Evolutionary conservation across 2,329 filamentous ascomycete species (phyloP), one percentile per base, ranked within the genome.

Genomic region (Aspergillus calidoustus): DNA sequence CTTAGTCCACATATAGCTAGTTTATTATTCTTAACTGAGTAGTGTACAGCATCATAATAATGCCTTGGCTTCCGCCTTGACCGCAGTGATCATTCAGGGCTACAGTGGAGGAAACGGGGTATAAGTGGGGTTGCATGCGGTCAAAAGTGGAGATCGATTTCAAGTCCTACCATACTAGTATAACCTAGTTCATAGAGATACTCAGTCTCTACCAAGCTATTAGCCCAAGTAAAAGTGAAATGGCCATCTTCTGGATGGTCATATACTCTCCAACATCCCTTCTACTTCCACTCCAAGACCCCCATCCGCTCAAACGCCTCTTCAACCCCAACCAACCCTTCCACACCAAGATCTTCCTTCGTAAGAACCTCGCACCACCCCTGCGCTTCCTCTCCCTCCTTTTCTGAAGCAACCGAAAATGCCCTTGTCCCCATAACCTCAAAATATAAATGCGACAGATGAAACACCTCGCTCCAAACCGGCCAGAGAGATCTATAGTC

Each of bases 401-500:
- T 4, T 3, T 5, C 11, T 2, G 34, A 15, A 13, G 19, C 15
- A 34, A 17, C 25, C 3, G 44, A 22, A 56, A 56, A 56, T 3
- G 63, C 19, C 25, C 2, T 51, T 7, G 25, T 53, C n/a, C 34
- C 53, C 7, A 25, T 31, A 7, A 51, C 22, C 46, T 60, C 44
- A 3, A 55, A 48, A 46, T 60, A 60, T 6, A 23, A 22, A 15
- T 50, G 13, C 9, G 46, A 46, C 2, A 60, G 46, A n/a, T 72
- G 71, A 66, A 77, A 66, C 50, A 74, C 63, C 25, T 65, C 59
- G 4, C 70, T 75, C 68, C 69, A 74, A 9, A 52, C 64, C 0
- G 73, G 71, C 71, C 71, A 78, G 41, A 78, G 43, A 4, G 28
- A 55, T 43, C 68, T 57, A 62, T 70, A 78, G 3, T 72, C 66